Evolutionary conservation across 2,329 filamentous ascomycete genomes (phyloP).

Genomic region (Lojkania enalia): DNA sequence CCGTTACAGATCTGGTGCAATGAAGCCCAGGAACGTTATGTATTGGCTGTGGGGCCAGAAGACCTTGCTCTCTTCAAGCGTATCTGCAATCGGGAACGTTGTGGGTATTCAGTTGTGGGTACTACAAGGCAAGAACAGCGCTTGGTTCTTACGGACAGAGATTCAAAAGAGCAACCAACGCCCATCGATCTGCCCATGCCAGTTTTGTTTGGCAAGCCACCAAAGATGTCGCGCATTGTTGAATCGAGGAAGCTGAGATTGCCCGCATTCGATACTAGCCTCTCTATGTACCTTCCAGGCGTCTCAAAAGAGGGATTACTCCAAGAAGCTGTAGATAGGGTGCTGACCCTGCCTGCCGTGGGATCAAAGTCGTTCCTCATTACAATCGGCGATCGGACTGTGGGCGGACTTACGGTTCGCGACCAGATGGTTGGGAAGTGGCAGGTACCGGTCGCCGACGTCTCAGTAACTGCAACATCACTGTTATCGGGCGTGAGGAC

Average conservation of each 20-base stretch:
- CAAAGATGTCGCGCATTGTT: conserved; percentile 77
- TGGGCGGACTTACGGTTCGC: conserved; percentile 83
- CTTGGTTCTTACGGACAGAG: conserved; percentile 79
- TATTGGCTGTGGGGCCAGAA: conserved; percentile 82
- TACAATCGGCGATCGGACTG: conserved; percentile 90
- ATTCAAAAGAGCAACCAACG: conserved; percentile 71
- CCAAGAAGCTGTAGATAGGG: conserved; percentile 75
- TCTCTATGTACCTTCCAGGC: conserved; percentile 68
- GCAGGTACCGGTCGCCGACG: conserved; percentile 93
- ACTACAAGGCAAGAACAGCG: conserved; percentile 72
- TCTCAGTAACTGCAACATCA: conserved; percentile 86
- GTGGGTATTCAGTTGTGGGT: conserved; percentile 90
- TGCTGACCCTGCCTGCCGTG: conserved; percentile 83
- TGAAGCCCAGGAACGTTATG: conserved; percentile 95
- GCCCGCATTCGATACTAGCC: conserved; percentile 72
- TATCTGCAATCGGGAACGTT: conserved; percentile 79
- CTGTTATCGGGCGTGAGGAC: conserved; percentile 72
- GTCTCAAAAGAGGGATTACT: conserved; percentile 57
- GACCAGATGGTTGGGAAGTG: conserved; percentile 97
- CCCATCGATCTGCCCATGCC: conserved; percentile 91
- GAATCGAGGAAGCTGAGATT: conserved; percentile 69
- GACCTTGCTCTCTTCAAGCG: conserved; percentile 72
- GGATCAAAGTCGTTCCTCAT: conserved; percentile 98
- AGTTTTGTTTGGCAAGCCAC: conserved; percentile 82
- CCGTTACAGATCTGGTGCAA: conserved; percentile 98